Base-by-base conservation (phyloP, 2,329 filamentous ascomycete species). In the Xylariaceae sp. region DNA sequence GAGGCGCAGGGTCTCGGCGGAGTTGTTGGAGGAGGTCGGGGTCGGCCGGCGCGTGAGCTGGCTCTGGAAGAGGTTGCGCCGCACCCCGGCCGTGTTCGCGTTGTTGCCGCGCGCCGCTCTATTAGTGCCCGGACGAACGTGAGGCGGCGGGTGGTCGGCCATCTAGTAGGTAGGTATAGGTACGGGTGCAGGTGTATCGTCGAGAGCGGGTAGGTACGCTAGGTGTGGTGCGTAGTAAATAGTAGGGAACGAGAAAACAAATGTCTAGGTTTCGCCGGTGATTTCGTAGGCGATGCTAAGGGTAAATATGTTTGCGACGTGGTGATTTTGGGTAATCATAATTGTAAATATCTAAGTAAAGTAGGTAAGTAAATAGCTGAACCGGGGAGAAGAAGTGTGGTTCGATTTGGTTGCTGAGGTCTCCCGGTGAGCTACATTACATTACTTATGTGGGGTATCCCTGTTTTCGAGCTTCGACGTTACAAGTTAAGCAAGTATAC, bases 61-160 rank as follows among this genome's bases (percentile, higher is more conserved):
- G 71, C 77, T 78, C 67, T 85, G 83, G 72, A 87, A 86, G 51
- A 86, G 77, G 71, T 85, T 86, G 57, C 80, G 76, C 19, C 80
- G 79, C 37, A 82, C 76, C 45, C 70, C 73, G 41, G 60, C 52
- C 19, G 63, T 67, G 51, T 63, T 69, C 40, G 60, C 52, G 18
- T 62, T 67, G 51, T 63, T 69, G n/a, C 69, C 48, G 59, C 67
- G 68, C 19, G 65, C 59, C n/a, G 55, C 56, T 19, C 64, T 59
- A 45, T 32, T 61, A 19, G 56, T 50, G 14, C 64, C 64, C n/a
- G 65, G 60, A 16, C 65, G 64, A 10, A 49, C 48, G 26, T 66
- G 58, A 10, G 62, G 65, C 2, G 69, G 67, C 12, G 65, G 63
- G n/a, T 64, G 67, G 52, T 69, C 66, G 50, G 65, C 55, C 68